Evolutionary conservation across 768 basidiomycete species (phyloP).

Genomic region (Tylopilus rubrobrunneus): DNA sequence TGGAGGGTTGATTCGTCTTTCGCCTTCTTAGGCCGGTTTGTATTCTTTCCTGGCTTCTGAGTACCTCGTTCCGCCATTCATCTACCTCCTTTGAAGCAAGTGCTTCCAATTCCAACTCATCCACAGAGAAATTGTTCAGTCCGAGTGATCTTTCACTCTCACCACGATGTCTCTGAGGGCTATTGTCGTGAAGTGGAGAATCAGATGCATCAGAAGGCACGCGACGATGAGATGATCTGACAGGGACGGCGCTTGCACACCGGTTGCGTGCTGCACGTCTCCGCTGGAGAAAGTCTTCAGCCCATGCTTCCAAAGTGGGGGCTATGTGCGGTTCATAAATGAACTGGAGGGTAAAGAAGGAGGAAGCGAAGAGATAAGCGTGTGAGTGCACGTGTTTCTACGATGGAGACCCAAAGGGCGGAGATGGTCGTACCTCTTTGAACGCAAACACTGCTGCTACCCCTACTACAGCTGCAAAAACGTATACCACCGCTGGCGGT

Average conservation of each 20-base stretch:
- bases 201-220: slow-evolving; percentile 9
- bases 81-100: slow-evolving; percentile 47
- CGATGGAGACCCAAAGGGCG: neutral
- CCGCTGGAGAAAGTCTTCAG: slow-evolving; percentile 30
- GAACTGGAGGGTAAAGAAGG: slow-evolving; percentile 37
- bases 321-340: slow-evolving; percentile 71
- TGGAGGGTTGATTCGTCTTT: neutral
- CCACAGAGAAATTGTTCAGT: slow-evolving; percentile 14
- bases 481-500: slow-evolving; percentile 41
- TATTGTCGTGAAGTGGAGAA: slow-evolving; percentile 6
- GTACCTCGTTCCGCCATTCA: slow-evolving; percentile 49
- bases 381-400: slow-evolving; percentile 20
- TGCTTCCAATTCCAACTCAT: slow-evolving; percentile 48
- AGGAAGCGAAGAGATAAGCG: slow-evolving; percentile 6
- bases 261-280: slow-evolving; percentile 28
- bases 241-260: slow-evolving; percentile 24
- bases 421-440: slow-evolving; percentile 46
- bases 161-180: neutral
- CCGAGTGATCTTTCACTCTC: slow-evolving; percentile 7
- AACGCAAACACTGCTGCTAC: slow-evolving; percentile 52
- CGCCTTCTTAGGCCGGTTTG: slow-evolving; percentile 6
- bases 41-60: slow-evolving; percentile 26
- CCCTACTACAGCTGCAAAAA: slow-evolving; percentile 46
- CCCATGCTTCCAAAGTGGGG: slow-evolving; percentile 50
- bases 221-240: slow-evolving; percentile 16